Percentiles rank a stretch among this genome's conserved stretches.
These are phyloP conservation scores for Neofusicoccum cordaticola DNA, from an alignment of 2,329 filamentous ascomycete genomes.

Conservation along the genomic window DNA sequence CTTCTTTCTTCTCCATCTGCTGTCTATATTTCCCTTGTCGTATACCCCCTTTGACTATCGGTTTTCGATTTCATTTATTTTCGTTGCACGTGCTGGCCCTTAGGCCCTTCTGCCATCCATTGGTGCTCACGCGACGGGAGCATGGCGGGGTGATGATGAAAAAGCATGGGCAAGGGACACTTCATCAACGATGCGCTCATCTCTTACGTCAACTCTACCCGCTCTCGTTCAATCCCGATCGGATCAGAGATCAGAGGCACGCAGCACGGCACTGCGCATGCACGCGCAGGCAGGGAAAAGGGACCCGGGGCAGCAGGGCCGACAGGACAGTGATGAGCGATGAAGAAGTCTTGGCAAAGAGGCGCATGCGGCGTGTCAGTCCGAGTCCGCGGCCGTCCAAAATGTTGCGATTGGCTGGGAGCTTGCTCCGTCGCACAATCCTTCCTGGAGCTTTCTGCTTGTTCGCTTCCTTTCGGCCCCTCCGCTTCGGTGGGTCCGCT, in stretches of 20 bases:
- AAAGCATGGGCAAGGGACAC: not conserved
- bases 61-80: not conserved
- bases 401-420: not conserved
- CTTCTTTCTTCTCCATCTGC: not conserved
- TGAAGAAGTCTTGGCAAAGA: constrained; percentile 1
- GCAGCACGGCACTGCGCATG: not conserved
- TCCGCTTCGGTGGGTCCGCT: not conserved
- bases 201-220: constrained; percentile 1
- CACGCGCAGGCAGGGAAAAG: not conserved
- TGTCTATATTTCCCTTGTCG: not conserved
- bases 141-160: not conserved
- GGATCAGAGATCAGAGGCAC: not conserved
- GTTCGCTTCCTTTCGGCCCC: not conserved
- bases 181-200: not conserved
- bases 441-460: not conserved
- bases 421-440: not conserved
- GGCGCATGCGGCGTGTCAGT: not conserved
- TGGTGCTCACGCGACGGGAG: not conserved
- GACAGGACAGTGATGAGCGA: not conserved
- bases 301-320: not conserved
- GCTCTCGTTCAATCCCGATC: not conserved
- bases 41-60: not conserved
- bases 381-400: not conserved
- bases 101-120: not conserved
- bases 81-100: not conserved